phyloP scores from a whole-genome alignment of 805 yeast genomes.

The Blastobotrys chiropterorum region DNA sequence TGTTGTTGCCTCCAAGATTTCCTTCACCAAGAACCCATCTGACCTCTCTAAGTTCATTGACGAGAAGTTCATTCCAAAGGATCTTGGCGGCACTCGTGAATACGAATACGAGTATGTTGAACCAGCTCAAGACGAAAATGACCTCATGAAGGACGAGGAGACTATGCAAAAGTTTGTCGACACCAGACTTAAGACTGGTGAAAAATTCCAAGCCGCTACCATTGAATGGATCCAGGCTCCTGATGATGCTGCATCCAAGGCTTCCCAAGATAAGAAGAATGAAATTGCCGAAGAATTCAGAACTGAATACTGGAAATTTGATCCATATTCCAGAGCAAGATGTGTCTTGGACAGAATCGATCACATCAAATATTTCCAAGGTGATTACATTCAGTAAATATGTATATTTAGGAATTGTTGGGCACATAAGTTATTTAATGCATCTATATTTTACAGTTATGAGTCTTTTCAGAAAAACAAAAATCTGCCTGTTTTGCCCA shows the following conservation, averaged over 20 bases:
- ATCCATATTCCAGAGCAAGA: slow-evolving; percentile 77
- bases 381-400: slow-evolving; percentile 5
- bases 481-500: not conserved
- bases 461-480: not conserved
- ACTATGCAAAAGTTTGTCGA: slow-evolving; percentile 40
- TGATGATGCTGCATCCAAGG: slow-evolving; percentile 42
- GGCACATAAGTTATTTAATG: not conserved
- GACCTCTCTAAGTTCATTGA: slow-evolving; percentile 65
- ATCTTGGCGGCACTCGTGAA: slow-evolving; percentile 67
- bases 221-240: slow-evolving; percentile 64
- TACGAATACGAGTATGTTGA: slow-evolving; percentile 52
- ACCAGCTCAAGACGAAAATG: slow-evolving; percentile 59
- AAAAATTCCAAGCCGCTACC: slow-evolving; percentile 57
- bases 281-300: slow-evolving; percentile 47
- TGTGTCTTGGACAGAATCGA: slow-evolving; percentile 76
- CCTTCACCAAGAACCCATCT: slow-evolving; percentile 63
- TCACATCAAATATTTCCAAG: slow-evolving; percentile 38
- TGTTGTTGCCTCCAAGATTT: slow-evolving; percentile 86
- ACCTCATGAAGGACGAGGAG: slow-evolving; percentile 37
- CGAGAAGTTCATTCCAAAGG: slow-evolving; percentile 53
- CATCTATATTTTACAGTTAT: no score
- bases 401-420: not conserved
- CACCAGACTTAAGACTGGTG: slow-evolving; percentile 51
- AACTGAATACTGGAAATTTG: slow-evolving; percentile 60
- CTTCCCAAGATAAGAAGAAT: slow-evolving; percentile 40